Evolutionary conservation across 345 rosid genomes (phyloP), one percentile per base, ranked within the genome.

Genomic region (Adansonia digitata): DNA sequence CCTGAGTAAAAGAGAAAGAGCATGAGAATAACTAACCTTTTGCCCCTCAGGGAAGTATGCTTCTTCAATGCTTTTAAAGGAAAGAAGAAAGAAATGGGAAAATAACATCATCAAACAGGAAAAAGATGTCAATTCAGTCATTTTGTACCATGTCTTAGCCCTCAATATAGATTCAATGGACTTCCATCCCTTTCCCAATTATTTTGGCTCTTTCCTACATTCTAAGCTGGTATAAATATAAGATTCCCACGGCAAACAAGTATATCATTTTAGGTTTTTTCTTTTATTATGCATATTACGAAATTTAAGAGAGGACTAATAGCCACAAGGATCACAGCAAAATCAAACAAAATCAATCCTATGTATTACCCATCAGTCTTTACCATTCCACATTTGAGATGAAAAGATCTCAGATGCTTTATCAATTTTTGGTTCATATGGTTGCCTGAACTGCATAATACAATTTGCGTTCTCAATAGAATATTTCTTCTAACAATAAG

Each of bases 1-100:
- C 99, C 98, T 95, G 87, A 22, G 45, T 61, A 40, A 63, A 42
- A 53, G 9, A 73, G 42, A 75, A 57, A 57, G 77, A 71, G 49
- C 20, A 22, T 73, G 62, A 79, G 75, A 45, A 77, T 49, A 74
- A 71, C 60, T 18, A 55, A 31, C 31, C 13, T 42, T 70, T 51
- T 51, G 35, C n/a, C 45, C n/a, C 49, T 52, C 29, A 52, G 31
- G 74, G n/a, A 10, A 18, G 37, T 22, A 22, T 17, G 18, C 57
- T 55, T 37, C 24, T 37, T 71, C 53, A 45, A 46, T 27, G 53
- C 53, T 43, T 67, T 26, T 13, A 29, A 29, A 59, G 62, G 59
- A 46, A 61, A 29, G 2, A 45, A 52, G 18, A n/a, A n/a, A n/a
- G 42, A 57, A 43, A 8, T 46, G 42, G 45, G 45, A 77, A 74